Evolutionary conservation across 2,329 filamentous ascomycete species (phyloP), one percentile per base, ranked within the genome.

Genomic region (Lecanicillium sp.): DNA sequence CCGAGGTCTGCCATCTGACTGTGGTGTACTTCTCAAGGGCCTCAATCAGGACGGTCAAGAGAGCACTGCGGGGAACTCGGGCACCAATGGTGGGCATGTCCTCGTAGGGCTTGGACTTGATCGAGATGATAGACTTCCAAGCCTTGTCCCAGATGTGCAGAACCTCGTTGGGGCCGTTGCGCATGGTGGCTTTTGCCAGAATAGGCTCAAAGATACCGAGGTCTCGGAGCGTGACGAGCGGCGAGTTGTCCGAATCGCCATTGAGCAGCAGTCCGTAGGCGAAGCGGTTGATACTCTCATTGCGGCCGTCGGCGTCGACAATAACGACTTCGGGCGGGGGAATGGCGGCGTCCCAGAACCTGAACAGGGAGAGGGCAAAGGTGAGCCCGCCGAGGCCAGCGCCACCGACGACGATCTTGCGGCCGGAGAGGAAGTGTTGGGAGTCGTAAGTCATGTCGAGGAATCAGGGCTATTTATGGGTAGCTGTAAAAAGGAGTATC

Each of bases 351-450:
- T 58, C 51, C 63, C 66, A 70, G 6, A 60, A 57, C 44, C 65
- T 64, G 44, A 57, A 58, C 20, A 71, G 56, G 14, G 66, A 60
- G 43, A 63, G 52, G 33, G 58, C 61, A 50, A 72, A 71, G 5
- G 66, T 52, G 17, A 68, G 60, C 11, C 69, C 65, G 17, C 63
- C 63, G n/a, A 70, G 62, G 17, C 68, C 69, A 20, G 60, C 64
- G 24, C 68, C 68, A 20, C 63, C 57, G 29, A 71, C 56, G 15
- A 69, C 55, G 39, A 69, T 67, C 36, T 57, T 63, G 54, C 68
- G 67, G 17, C 60, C 59, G 6, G 58, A 55, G 36, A 67, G 56
- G 41, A 60, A 55, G 23, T 52, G 53, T 19, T 6, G 15, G 17
- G 19, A 29, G 27, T 39, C 41, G 29, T 32, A 5, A 24, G 48